These are phyloP conservation scores for Podospora bellae-mahoneyi DNA, from an alignment of 495 filamentous ascomycete species.

Conservation along the genomic window DNA sequence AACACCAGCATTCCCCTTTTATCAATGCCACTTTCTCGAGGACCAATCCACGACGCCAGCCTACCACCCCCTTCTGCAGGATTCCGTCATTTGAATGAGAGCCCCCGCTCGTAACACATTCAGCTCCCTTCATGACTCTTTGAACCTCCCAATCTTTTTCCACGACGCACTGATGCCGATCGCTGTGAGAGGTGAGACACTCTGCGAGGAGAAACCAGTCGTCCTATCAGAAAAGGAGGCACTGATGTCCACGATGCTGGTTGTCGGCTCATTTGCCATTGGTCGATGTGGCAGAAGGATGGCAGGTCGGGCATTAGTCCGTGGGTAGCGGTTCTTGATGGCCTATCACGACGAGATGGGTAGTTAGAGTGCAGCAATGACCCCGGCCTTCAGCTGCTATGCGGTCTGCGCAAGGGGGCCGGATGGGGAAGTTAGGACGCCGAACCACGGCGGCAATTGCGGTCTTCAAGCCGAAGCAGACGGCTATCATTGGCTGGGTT, in stretches of 20 bases:
- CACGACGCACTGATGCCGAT: neutral
- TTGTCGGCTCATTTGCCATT: neutral
- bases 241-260: neutral
- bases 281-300: neutral
- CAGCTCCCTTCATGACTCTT: neutral
- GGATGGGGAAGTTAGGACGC: constrained; percentile 4
- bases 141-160: neutral
- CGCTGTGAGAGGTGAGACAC: neutral
- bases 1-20: neutral
- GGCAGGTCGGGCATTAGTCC: neutral
- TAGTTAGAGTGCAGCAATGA: neutral
- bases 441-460: constrained; percentile 6
- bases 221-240: neutral
- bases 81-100: constrained; percentile 5
- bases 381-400: constrained; percentile 18
- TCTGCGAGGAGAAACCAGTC: neutral
- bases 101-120: neutral
- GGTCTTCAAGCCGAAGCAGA: neutral
- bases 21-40: neutral
- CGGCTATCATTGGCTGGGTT: constrained; percentile 1
- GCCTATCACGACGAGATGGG: constrained; percentile 9
- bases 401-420: constrained; percentile 16
- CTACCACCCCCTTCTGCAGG: neutral
- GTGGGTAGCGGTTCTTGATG: neutral
- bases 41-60: neutral